These are phyloP conservation scores for Pestalotiopsis sp. DNA, from an alignment of 2,329 filamentous ascomycete genomes.

Conservation along the genomic window DNA sequence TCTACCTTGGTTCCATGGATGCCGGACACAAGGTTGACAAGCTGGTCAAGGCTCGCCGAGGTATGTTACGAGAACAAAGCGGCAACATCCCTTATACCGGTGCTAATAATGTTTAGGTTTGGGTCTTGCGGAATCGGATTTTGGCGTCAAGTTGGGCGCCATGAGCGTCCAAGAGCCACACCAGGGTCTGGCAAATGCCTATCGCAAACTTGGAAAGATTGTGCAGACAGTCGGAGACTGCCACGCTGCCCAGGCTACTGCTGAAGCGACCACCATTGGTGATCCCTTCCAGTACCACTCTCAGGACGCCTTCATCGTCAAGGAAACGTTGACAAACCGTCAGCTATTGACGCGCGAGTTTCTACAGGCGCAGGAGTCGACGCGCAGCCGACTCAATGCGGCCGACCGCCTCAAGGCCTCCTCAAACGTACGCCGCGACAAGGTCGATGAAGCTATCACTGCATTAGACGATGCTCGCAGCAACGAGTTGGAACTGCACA, in stretches of 20 bases:
- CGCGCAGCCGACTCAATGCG: slow-evolving; percentile 79
- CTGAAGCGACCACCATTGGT: slow-evolving; percentile 90
- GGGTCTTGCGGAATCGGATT: slow-evolving; percentile 88
- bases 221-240: slow-evolving; percentile 94
- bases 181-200: slow-evolving; percentile 82
- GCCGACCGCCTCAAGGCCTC: slow-evolving; percentile 87
- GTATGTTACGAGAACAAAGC: slow-evolving; percentile 50
- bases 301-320: slow-evolving; percentile 94
- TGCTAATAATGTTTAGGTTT: slow-evolving; percentile 62
- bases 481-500: slow-evolving; percentile 77
- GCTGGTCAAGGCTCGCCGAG: slow-evolving; percentile 87
- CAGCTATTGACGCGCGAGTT: slow-evolving; percentile 95
- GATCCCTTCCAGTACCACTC: slow-evolving; percentile 96
- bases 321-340: slow-evolving; percentile 95
- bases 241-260: slow-evolving; percentile 94
- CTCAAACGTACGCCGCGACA: slow-evolving; percentile 86
- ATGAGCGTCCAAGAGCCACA: slow-evolving; percentile 93
- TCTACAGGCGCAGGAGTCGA: slow-evolving; percentile 83
- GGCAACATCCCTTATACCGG: not conserved
- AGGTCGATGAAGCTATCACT: slow-evolving; percentile 96
- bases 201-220: slow-evolving; percentile 91
- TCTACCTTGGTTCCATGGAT: slow-evolving; percentile 95
- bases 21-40: slow-evolving; percentile 96
- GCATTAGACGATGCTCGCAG: slow-evolving; percentile 84
- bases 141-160: slow-evolving; percentile 84